phyloP scores from a whole-genome alignment of 768 basidiomycete species.

The Boletus sp. region DNA sequence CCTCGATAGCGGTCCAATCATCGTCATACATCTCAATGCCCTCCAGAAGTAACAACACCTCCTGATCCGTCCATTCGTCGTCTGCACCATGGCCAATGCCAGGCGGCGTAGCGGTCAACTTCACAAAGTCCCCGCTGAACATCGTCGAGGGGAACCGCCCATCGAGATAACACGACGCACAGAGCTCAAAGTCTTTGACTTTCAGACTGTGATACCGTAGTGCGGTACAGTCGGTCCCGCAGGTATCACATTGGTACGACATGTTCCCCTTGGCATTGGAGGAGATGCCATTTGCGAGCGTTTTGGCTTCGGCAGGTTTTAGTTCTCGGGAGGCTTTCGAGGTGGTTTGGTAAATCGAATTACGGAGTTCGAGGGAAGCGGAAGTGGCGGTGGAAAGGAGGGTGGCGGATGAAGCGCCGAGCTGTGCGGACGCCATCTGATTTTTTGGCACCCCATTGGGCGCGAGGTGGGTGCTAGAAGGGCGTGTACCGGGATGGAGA shows the following conservation, averaged over 20 bases:
- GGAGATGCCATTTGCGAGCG: slow-evolving; percentile 51
- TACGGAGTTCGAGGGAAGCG: slow-evolving; percentile 83
- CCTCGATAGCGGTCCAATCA: slow-evolving; percentile 90
- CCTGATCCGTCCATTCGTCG: slow-evolving; percentile 89
- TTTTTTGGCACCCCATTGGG: slow-evolving; percentile 49
- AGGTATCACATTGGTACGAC: slow-evolving; percentile 85
- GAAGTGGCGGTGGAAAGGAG: slow-evolving; percentile 32
- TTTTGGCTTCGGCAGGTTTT: slow-evolving; percentile 61
- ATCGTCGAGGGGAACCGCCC: slow-evolving; percentile 95
- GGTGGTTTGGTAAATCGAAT: slow-evolving; percentile 84
- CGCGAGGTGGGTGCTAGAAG: slow-evolving; percentile 41
- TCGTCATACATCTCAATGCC: slow-evolving; percentile 98
- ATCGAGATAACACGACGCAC: slow-evolving; percentile 89
- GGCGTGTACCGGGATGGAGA: slow-evolving; percentile 77
- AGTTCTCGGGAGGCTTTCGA: slow-evolving; percentile 77
- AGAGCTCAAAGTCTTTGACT: slow-evolving; percentile 87
- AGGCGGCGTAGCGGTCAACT: slow-evolving; percentile 49
- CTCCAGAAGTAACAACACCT: slow-evolving; percentile 85
- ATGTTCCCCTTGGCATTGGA: slow-evolving; percentile 47
- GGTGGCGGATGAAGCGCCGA: slow-evolving; percentile 18
- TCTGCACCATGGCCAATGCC: slow-evolving; percentile 38
- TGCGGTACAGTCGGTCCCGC: slow-evolving; percentile 88
- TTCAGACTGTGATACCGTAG: slow-evolving; percentile 92
- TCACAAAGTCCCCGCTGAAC: slow-evolving; percentile 97
- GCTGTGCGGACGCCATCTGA: slow-evolving; percentile 20